Percentiles rank a stretch among this genome's conserved stretches.
Evolutionary conservation across 2,329 filamentous ascomycete genomes (phyloP).

Genomic region (Aquanectria penicillioides): DNA sequence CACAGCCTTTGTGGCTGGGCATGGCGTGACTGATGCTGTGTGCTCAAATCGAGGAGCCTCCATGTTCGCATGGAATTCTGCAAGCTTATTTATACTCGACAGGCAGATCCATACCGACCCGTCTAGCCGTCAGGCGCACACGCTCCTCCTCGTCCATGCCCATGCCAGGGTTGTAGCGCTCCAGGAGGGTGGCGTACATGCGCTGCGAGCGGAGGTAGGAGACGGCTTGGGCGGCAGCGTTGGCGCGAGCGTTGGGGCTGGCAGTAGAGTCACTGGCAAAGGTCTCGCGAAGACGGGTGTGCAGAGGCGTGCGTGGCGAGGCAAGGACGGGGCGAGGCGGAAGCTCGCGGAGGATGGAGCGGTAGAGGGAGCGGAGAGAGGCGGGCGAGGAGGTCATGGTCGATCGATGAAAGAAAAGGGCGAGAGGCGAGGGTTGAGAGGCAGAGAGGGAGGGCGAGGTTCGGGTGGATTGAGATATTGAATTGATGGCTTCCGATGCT

Average conservation of each 20-base stretch:
- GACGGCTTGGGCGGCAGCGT: slow-evolving; percentile 76
- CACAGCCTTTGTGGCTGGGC: no score
- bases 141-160: slow-evolving; percentile 87
- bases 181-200: slow-evolving; percentile 81
- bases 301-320: slow-evolving; percentile 65
- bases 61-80: no score
- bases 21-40: no score
- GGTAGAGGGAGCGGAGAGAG: slow-evolving; percentile 81
- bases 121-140: slow-evolving; percentile 82
- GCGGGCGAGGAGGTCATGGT: slow-evolving; percentile 53
- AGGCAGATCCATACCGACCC: slow-evolving; percentile 91
- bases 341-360: slow-evolving; percentile 87
- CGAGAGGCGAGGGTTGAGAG: not conserved
- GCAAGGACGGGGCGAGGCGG: slow-evolving; percentile 73
- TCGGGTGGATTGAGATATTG: not conserved
- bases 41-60: no score
- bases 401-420: no score
- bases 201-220: slow-evolving; percentile 88
- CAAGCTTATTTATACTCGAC: slow-evolving; percentile 62
- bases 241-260: slow-evolving; percentile 40
- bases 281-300: slow-evolving; percentile 44
- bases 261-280: slow-evolving; percentile 58
- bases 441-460: not conserved
- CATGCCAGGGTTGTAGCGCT: slow-evolving; percentile 95
- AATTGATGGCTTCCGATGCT: not conserved